Conservation (phyloP, 768 basidiomycete genomes). For the Neoboletus magnificus region DNA sequence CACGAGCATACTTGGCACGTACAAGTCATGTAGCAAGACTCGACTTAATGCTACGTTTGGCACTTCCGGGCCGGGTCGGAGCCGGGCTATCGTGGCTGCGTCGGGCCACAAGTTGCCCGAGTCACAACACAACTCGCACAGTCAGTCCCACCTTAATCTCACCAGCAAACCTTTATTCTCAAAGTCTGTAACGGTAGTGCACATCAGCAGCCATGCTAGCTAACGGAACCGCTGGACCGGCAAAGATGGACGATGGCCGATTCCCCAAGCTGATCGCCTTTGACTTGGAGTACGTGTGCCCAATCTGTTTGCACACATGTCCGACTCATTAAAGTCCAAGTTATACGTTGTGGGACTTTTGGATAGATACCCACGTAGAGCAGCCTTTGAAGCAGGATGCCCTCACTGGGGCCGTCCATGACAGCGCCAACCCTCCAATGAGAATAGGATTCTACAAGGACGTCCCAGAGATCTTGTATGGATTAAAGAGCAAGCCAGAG, state of each 20-base stretch:
- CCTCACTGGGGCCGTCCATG: slow-evolving; percentile 20
- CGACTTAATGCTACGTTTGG: no score
- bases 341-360: slow-evolving; percentile 83
- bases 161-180: not conserved
- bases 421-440: slow-evolving; percentile 17
- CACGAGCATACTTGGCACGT: not conserved
- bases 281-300: slow-evolving; percentile 66
- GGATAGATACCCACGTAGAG: slow-evolving; percentile 78
- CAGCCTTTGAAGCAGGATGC: slow-evolving; percentile 52
- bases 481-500: slow-evolving; percentile 41
- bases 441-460: slow-evolving; percentile 71
- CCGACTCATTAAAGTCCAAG: slow-evolving; percentile 35
- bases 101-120: not conserved
- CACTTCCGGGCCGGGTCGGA: not conserved
- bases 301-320: not conserved
- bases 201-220: not conserved
- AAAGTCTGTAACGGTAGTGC: not conserved
- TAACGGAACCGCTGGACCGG: not conserved
- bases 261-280: slow-evolving; percentile 71
- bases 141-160: not conserved
- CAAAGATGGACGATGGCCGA: slow-evolving; percentile 21
- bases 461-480: slow-evolving; percentile 69
- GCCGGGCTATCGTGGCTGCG: no score
- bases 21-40: no score
- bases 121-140: not conserved